A percentile compares a stretch with the other conserved stretches of the same genome.
Conservation (phyloP, 805 yeast genomes). For the Pichia eremophila region DNA sequence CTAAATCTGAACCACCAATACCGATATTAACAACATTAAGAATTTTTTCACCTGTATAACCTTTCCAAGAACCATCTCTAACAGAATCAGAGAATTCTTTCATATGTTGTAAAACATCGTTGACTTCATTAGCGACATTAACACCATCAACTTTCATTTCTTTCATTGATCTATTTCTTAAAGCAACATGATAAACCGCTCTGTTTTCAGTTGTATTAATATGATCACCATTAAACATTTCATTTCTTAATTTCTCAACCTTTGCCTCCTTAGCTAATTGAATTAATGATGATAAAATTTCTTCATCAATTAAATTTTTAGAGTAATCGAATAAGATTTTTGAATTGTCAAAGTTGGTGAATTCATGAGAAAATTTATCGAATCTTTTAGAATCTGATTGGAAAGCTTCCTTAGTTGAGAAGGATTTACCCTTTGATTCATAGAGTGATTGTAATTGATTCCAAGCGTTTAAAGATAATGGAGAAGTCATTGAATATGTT, state of each 20-base stretch:
- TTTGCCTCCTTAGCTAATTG: constrained; percentile 84
- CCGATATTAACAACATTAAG: constrained; percentile 96
- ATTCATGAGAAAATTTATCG: constrained; percentile 65
- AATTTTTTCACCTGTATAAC: constrained; percentile 91
- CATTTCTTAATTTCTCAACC: constrained; percentile 80
- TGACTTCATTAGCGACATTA: constrained; percentile 87
- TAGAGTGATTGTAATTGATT: constrained; percentile 61
- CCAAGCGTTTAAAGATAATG: constrained; percentile 73
- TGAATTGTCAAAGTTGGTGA: constrained; percentile 78
- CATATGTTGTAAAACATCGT: constrained; percentile 88
- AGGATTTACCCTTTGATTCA: constrained; percentile 57
- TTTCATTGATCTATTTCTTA: constrained; percentile 83
- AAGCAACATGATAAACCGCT: constrained; percentile 95
- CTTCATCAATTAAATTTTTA: constrained; percentile 86
- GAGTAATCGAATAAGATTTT: constrained; percentile 90
- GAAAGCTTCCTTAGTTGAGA: constrained; percentile 74
- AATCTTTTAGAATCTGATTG: constrained; percentile 65
- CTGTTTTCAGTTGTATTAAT: constrained; percentile 94
- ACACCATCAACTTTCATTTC: constrained; percentile 83
- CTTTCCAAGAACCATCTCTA: constrained; percentile 92
- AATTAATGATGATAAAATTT: constrained; percentile 56
- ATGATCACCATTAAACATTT: constrained; percentile 85
- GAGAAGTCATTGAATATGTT: constrained; percentile 21
- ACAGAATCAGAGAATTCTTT: constrained; percentile 86
- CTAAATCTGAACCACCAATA: constrained; percentile 97